Evolutionary conservation across 208 protist species (phyloP), one percentile per base, ranked within the genome.

Genomic region (Crithidia acanthocephali): DNA sequence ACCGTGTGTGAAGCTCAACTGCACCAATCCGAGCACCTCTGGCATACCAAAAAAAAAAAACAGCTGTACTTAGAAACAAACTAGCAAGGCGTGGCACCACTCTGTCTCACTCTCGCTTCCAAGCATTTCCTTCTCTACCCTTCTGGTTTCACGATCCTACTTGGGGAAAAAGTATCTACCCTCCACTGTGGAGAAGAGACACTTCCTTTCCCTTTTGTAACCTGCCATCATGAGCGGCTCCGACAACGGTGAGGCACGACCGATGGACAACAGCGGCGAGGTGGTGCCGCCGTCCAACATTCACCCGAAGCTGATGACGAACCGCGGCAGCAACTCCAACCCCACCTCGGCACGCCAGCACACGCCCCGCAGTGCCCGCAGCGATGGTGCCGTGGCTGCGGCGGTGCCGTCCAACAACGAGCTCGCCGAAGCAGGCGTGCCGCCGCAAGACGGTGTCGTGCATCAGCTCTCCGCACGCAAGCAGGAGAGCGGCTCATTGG

Each of bases 291-390:
- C 6, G 3, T 4, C 28, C 23, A 72, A 57, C 23, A 50, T 88
- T n/a, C 83, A 91, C 62, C 78, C 86, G 25, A 91, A 85, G 64
- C 75, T 91, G 11, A 81, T 81, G 68, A 88, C 86, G 2, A 74
- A 83, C 65, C 72, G 76, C 40, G 68, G 72, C 60, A 56, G 32
- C 32, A 42, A 22, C 44, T 76, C 68, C 2, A 33, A 35, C 20
- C 55, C 40, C 32, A 66, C 33, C 18, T 71, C 70, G 25, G 58
- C 76, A 3, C 60, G 45, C 15, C 76, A 37, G 30, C 60, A 32
- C 15, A 55, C 64, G 6, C 40, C 56, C 5, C 64, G 18, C n/a
- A 78, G 65, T 23, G 35, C 57, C 16, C 35, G 44, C 16, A 48
- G 56, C 30, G 66, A 66, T 20, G 15, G 48, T 15, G 6, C 18